Evolutionary conservation across 75 land plant species (phyloP).

Genomic region (Ceratopteris richardii): DNA sequence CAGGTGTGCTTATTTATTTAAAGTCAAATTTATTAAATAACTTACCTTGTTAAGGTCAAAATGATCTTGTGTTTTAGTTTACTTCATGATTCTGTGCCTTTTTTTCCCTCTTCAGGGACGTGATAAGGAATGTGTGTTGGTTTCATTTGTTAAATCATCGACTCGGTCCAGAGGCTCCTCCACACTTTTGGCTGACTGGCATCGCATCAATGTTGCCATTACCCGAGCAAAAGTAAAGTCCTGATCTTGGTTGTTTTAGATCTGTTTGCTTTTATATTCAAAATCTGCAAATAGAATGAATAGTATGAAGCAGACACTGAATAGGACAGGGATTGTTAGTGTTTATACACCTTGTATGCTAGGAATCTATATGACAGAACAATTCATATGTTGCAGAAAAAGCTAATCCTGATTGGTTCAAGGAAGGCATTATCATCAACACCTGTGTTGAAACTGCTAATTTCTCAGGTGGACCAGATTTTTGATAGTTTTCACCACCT

Average conservation of each 20-base stretch:
- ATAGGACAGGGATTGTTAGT: too few species aligned
- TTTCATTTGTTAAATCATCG: conserved; percentile 73
- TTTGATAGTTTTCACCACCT: too few species aligned
- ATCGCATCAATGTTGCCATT: conserved; percentile 76
- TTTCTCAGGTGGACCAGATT: conserved; percentile 69
- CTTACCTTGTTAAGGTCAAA: too few species aligned
- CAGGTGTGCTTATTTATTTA: conserved; percentile 48
- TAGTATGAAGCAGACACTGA: too few species aligned
- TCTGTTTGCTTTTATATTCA: background rate
- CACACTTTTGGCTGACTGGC: conserved; percentile 83
- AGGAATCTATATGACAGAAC: too few species aligned
- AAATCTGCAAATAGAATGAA: too few species aligned
- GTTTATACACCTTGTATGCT: too few species aligned
- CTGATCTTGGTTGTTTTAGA: background rate
- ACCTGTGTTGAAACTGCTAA: conserved; percentile 67
- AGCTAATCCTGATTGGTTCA: conserved; percentile 88
- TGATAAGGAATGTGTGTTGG: conserved; percentile 78
- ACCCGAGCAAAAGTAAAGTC: conserved; percentile 87
- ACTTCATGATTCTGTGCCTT: too few species aligned
- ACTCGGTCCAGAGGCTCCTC: conserved; percentile 34
- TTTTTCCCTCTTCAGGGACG: conserved; percentile 69
- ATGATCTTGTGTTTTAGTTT: too few species aligned
- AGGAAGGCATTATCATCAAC: conserved; percentile 51
- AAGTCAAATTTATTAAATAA: too few species aligned
- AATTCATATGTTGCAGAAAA: too few species aligned